Evolutionary conservation across 306 rosid genomes (phyloP).

Genomic region (Crotalaria pallida): DNA sequence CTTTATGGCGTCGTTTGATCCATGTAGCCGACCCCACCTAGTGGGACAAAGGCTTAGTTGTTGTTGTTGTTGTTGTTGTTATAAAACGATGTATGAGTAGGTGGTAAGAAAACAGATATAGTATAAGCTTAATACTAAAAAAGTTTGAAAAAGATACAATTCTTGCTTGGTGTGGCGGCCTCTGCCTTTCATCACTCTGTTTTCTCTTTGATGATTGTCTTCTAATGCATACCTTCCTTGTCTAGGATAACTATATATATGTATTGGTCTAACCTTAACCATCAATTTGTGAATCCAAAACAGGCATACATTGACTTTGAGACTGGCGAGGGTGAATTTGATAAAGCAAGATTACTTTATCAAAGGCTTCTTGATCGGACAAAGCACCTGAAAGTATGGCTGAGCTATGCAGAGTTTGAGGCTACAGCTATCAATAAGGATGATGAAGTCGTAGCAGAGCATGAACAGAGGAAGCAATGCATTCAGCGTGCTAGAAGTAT

Average conservation of each 20-base stretch:
- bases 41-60: no score
- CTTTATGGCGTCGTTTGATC: no score
- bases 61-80: neutral
- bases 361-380: slow-evolving; percentile 87
- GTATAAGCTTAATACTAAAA: neutral
- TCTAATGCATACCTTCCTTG: neutral
- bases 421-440: slow-evolving; percentile 50
- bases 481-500: slow-evolving; percentile 71
- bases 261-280: slow-evolving; percentile 12
- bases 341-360: slow-evolving; percentile 75
- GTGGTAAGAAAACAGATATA: neutral
- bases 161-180: neutral
- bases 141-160: neutral
- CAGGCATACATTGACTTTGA: slow-evolving; percentile 90
- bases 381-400: slow-evolving; percentile 92
- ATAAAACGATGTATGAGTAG: neutral
- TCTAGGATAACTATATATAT: neutral
- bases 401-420: slow-evolving; percentile 80
- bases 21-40: no score
- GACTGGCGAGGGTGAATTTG: slow-evolving; percentile 75
- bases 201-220: neutral
- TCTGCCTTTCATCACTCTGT: neutral
- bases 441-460: slow-evolving; percentile 27
- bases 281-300: slow-evolving; percentile 13
- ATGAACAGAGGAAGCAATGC: slow-evolving; percentile 54